Conservation (phyloP, 2,329 filamentous ascomycete genomes). For the Ceratocystis lukuohia region DNA sequence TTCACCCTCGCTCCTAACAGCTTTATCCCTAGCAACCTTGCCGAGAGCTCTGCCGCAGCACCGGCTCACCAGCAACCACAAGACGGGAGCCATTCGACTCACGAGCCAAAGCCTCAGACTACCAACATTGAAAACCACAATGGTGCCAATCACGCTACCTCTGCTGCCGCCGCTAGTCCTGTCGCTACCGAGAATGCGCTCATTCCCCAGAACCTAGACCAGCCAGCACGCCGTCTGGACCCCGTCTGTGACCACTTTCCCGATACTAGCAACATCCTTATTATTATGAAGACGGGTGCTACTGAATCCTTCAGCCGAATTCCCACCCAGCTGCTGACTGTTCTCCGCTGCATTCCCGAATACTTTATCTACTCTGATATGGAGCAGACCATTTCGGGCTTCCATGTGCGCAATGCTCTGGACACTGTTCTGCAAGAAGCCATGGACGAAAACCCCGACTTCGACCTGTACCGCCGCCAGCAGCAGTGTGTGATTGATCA, state of each 20-base stretch:
- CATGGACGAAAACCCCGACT: slow-evolving; percentile 36
- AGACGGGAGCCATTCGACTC: neutral
- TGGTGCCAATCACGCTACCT: neutral
- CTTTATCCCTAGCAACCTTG: slow-evolving; percentile 8
- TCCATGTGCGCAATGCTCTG: slow-evolving; percentile 35
- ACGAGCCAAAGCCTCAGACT: neutral
- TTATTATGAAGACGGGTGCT: slow-evolving; percentile 46
- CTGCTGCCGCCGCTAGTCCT: slow-evolving; percentile 8
- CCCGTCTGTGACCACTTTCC: slow-evolving; percentile 30
- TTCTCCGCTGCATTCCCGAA: slow-evolving; percentile 36
- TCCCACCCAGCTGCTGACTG: slow-evolving; percentile 42
- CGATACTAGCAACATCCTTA: slow-evolving; percentile 33
- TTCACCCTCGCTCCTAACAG: slow-evolving; percentile 14
- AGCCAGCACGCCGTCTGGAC: slow-evolving; percentile 22
- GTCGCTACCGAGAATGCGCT: slow-evolving; percentile 6
- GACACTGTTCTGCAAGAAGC: slow-evolving; percentile 32
- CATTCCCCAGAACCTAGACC: slow-evolving; percentile 13
- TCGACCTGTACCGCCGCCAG: slow-evolving; percentile 36
- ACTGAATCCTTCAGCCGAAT: slow-evolving; percentile 39
- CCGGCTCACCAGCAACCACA: slow-evolving; percentile 17
- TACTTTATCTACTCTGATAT: slow-evolving; percentile 48
- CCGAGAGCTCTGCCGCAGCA: neutral
- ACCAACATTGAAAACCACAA: neutral
- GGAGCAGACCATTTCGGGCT: slow-evolving; percentile 34
- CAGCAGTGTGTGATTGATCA: slow-evolving; percentile 34